These are phyloP conservation scores for Aspergillus cavernicola DNA, from an alignment of 495 filamentous ascomycete genomes.

Conservation along the genomic window DNA sequence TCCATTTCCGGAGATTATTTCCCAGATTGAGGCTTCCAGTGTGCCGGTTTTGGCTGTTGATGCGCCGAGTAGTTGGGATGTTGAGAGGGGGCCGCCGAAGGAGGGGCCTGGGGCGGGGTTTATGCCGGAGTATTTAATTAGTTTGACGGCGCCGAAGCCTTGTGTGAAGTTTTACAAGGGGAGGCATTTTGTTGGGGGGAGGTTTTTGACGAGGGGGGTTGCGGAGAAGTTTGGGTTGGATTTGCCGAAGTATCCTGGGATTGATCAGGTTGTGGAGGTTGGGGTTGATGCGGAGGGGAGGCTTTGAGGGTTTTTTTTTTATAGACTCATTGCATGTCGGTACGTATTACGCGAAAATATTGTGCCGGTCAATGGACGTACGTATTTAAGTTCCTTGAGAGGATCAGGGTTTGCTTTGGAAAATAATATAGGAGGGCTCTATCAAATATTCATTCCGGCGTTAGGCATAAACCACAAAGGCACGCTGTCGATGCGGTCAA, in stretches of 20 bases:
- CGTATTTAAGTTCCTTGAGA: not conserved
- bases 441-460: not conserved
- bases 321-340: no score
- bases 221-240: conserved; percentile 84
- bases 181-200: conserved; percentile 84
- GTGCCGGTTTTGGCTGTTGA: conserved; percentile 85
- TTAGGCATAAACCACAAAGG: not conserved
- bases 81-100: conserved; percentile 76
- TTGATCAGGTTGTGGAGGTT: conserved; percentile 88
- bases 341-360: no score
- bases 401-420: not conserved
- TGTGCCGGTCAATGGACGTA: no score
- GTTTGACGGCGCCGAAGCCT: conserved; percentile 94
- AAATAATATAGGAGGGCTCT: not conserved
- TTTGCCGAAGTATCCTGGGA: conserved; percentile 75
- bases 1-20: conserved; percentile 79
- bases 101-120: conserved; percentile 77
- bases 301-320: conserved; percentile 33
- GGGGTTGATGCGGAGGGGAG: conserved; percentile 52
- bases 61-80: conserved; percentile 90
- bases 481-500: not conserved
- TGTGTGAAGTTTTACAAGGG: conserved; percentile 78
- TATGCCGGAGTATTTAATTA: conserved; percentile 73
- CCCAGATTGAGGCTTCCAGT: conserved; percentile 64
- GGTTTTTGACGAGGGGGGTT: conserved; percentile 77